Evolutionary conservation across 2,329 filamentous ascomycete species (phyloP), one percentile per base, ranked within the genome.

Genomic region (Bertia moriformis): DNA sequence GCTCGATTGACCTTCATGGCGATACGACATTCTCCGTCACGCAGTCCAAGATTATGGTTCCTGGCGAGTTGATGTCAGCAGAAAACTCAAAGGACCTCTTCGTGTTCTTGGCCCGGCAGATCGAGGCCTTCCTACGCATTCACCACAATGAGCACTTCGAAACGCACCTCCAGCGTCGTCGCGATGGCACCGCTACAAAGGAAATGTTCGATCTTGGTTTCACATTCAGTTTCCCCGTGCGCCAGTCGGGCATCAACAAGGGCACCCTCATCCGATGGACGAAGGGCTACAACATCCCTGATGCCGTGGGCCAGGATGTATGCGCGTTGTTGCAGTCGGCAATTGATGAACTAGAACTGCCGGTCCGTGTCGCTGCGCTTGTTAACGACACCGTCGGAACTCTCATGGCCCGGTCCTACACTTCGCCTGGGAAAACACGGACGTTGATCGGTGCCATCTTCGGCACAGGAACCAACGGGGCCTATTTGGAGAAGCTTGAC

Each of bases 331-430:
- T 88, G 19, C 82, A 87, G 53, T 61, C 66, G 17, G 81, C 84
- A 49, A 77, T 88, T 48, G 78, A 87, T 54, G 66, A 68, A 20
- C 64, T 84, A 19, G 58, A 71, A 35, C 62, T 88, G 4, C 82
- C 81, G 0, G 78, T 88, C 5, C 67, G 68, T 29, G 82, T 87
- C 14, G 74, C 78, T 14, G 83, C 82, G 3, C 63, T 88, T 39
- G 79, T 86, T 29, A 88, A 87, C 49, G 83, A 88, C 51, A 86
- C 81, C 1, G 83, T 88, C 3, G 83, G 83, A 38, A 87, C 83
- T 0, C 65, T 88, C 38, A 83, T 87, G 71, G 80, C 83, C 15
- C 71, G 82, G 44, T 83, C 82, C 1, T 88, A 88, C 56, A 81
- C 78, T 14, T 81, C 78, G n/a, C 75, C 77, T 10, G 76, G 75